A percentile compares a stretch with the other conserved stretches of the same genome.
These are phyloP conservation scores for Zangia roseola DNA, from an alignment of 768 basidiomycete species.

Conservation along the genomic window DNA sequence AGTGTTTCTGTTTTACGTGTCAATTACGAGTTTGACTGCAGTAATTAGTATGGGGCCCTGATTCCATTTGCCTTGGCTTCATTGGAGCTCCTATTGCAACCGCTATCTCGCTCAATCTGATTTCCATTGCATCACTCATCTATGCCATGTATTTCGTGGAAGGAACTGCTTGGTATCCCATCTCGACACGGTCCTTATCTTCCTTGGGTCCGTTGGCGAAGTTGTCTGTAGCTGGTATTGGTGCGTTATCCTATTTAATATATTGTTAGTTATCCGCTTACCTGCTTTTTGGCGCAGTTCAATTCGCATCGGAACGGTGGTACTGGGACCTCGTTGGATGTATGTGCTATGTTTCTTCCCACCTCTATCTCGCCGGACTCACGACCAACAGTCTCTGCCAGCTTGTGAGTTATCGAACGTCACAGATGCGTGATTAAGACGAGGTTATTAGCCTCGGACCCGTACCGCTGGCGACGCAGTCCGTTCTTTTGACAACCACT, in stretches of 20 bases:
- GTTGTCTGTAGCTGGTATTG: constrained; percentile 80
- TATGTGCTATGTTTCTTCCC: constrained; percentile 11
- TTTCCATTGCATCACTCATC: constrained; percentile 55
- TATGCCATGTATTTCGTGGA: constrained; percentile 67
- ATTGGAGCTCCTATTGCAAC: constrained; percentile 91
- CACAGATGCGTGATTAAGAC: constrained; percentile 7
- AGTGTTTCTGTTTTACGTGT: constrained; percentile 1
- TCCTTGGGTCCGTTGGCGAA: constrained; percentile 68
- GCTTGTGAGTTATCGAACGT: constrained; percentile 38
- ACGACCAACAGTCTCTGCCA: constrained; percentile 45
- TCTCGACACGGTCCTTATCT: constrained; percentile 62
- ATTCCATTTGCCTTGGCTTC: constrained; percentile 78
- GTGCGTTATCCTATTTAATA: constrained; percentile 28
- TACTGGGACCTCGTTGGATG: constrained; percentile 84
- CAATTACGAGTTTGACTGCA: constrained; percentile 41
- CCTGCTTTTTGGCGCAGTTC: constrained; percentile 39
- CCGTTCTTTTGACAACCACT: constrained; percentile 72
- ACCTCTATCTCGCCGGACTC: background rate
- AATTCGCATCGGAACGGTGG: constrained; percentile 94
- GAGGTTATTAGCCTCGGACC: constrained; percentile 64
- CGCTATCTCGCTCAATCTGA: constrained; percentile 82
- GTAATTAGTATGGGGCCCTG: constrained; percentile 85
- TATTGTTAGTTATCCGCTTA: background rate
- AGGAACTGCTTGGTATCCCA: constrained; percentile 81
- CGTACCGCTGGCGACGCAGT: constrained; percentile 80